Percentiles rank a stretch among this genome's conserved stretches.
Evolutionary conservation across 2,329 filamentous ascomycete genomes (phyloP).

Genomic region (Trichoderma sp.): DNA sequence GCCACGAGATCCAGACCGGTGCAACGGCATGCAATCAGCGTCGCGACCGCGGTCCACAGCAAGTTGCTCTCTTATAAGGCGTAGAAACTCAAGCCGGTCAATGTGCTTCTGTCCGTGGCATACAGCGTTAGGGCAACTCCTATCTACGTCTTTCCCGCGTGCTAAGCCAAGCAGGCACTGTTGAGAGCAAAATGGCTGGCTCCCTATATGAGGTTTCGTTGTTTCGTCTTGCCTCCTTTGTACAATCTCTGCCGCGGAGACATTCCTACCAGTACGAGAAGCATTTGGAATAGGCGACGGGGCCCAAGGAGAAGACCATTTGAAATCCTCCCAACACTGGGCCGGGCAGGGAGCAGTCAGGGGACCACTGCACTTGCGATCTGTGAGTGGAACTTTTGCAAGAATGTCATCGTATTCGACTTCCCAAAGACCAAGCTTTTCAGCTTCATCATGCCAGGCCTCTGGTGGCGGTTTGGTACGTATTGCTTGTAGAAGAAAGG

Average conservation of each 20-base stretch:
- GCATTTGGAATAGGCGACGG: not conserved
- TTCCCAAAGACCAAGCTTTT: not conserved
- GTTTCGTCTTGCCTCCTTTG: not conserved
- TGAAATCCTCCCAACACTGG: not conserved
- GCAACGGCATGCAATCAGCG: slow-evolving; percentile 28
- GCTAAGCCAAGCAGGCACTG: slow-evolving; percentile 32
- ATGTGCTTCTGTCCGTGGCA: not conserved
- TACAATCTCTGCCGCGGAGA: not conserved
- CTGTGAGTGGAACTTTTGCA: not conserved
- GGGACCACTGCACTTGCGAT: not conserved
- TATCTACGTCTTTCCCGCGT: slow-evolving; percentile 29
- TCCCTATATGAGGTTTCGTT: slow-evolving; percentile 2
- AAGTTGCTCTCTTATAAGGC: not conserved
- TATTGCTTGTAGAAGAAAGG: not conserved
- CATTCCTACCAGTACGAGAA: not conserved
- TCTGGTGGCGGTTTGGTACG: not conserved
- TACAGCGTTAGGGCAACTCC: not conserved
- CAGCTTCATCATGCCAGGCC: not conserved
- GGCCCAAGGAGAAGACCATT: not conserved
- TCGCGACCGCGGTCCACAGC: not conserved
- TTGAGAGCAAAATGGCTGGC: slow-evolving; percentile 33
- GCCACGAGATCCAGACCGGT: slow-evolving; percentile 32
- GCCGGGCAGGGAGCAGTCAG: not conserved
- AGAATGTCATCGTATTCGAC: not conserved
- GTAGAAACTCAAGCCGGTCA: not conserved